A percentile compares a stretch with the other conserved stretches of the same genome.
phyloP scores from a whole-genome alignment of 192 early-diverging fungal genomes.

The Endogone sp. region DNA sequence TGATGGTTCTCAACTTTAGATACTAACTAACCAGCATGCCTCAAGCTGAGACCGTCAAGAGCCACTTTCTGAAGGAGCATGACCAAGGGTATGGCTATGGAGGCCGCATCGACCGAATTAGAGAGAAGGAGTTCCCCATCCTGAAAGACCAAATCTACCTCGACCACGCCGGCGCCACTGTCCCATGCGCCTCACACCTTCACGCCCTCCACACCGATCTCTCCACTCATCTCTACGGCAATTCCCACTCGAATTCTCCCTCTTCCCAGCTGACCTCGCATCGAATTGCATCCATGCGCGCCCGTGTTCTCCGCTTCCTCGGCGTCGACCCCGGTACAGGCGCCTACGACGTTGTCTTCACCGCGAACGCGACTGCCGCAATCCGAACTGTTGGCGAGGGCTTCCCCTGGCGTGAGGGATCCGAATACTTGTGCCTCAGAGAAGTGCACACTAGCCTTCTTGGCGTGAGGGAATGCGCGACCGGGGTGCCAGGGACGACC shows the following conservation, averaged over 20 bases:
- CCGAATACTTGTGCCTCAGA: slow-evolving; percentile 54
- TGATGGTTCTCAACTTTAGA: no score
- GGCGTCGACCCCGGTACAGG: slow-evolving; percentile 41
- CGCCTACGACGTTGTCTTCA: slow-evolving; percentile 72
- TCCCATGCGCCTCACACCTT: slow-evolving; percentile 42
- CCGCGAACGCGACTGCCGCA: slow-evolving; percentile 72
- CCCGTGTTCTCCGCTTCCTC: slow-evolving; percentile 52
- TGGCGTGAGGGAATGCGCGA: slow-evolving; percentile 60
- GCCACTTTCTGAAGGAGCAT: no score
- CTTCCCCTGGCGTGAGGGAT: slow-evolving; percentile 48
- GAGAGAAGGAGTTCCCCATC: slow-evolving; percentile 53
- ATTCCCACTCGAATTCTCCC: slow-evolving; percentile 62
- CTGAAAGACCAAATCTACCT: slow-evolving; percentile 23
- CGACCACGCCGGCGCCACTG: slow-evolving; percentile 55
- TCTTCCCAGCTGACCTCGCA: slow-evolving; percentile 47
- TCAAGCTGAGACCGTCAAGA: no score
- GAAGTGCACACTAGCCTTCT: slow-evolving; percentile 74
- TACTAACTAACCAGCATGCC: no score
- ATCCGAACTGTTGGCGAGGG: slow-evolving; percentile 71
- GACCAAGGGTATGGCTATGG: slow-evolving; percentile 46
- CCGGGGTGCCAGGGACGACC: slow-evolving; percentile 21
- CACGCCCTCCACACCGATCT: slow-evolving; percentile 38
- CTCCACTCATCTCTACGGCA: slow-evolving; percentile 48
- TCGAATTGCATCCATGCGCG: slow-evolving; percentile 46
- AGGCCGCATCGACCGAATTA: slow-evolving; percentile 39